These are phyloP conservation scores for Echeveria elegans DNA, from an alignment of 164 flowering plant species.

Conservation along the genomic window DNA sequence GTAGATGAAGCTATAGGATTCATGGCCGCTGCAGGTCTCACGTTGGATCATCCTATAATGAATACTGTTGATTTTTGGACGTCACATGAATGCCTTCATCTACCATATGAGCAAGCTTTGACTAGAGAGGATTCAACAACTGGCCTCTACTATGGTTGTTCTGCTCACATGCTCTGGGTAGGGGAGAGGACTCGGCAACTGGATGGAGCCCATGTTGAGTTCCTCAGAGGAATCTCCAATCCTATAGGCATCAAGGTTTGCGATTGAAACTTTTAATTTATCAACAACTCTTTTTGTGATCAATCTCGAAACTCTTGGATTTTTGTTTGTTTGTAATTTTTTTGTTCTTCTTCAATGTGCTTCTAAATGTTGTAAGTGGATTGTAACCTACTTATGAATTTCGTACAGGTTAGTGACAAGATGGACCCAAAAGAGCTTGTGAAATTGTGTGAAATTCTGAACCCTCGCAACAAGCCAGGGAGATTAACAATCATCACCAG, in stretches of 20 bases:
- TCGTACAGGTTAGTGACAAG: slow-evolving; percentile 3
- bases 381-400: background rate
- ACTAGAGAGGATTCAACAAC: slow-evolving; percentile 1
- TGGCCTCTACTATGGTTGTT: slow-evolving; percentile 4
- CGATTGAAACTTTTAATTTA: background rate
- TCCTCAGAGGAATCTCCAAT: background rate
- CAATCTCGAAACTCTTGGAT: background rate
- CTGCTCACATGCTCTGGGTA: background rate
- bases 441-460: slow-evolving; percentile 6
- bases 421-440: slow-evolving; percentile 8
- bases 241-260: slow-evolving; percentile 2
- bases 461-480: slow-evolving; percentile 9
- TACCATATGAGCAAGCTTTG: slow-evolving; percentile 3
- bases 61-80: slow-evolving; percentile 2
- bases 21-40: slow-evolving; percentile 7
- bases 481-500: slow-evolving; percentile 5
- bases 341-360: too few relatives aligned
- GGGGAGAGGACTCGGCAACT: background rate
- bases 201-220: background rate
- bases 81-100: slow-evolving; percentile 5
- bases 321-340: too few relatives aligned
- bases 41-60: slow-evolving; percentile 5
- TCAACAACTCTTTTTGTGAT: too few relatives aligned
- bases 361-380: background rate
- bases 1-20: slow-evolving; percentile 9